Evolutionary conservation across 2,329 filamentous ascomycete species (phyloP), one percentile per base, ranked within the genome.

Genomic region (Scopulariopsis brevicaulis): DNA sequence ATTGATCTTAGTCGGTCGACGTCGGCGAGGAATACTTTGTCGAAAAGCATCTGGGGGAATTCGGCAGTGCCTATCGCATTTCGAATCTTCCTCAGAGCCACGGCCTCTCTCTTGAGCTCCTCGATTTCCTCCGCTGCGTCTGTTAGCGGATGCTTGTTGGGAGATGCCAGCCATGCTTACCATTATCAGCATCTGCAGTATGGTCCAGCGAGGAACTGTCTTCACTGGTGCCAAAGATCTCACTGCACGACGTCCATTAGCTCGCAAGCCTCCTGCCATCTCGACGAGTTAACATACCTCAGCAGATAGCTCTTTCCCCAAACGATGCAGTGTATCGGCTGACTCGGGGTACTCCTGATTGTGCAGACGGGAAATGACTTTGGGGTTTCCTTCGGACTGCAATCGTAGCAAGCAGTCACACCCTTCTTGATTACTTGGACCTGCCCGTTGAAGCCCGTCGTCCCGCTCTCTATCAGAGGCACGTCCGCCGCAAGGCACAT

Each of bases 261-360:
- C 22, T 50, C 8, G 22, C 20, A 22, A 40, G 5, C 46, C 14
- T 24, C 20, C 46, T 22, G 11, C 8, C n/a, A 20, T n/a, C 6
- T 22, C 12, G 46, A 12, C n/a, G n/a, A 24, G 24, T n/a, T 10
- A 10, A 20, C 78, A 25, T 65, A 74, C 72, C 90, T 94, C 60
- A 99, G 82, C 10, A 99, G 79, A 70, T 97, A 99, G 69, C 91
- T 96, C 74, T 97, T 99, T 22, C 83, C 93, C 94, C 94, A 99
- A 2, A 99, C 93, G 61, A 99, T 99, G 74, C 94, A 97, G 73
- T 99, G 94, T 51, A 99, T 97, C 0, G 93, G 90, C 66, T 97
- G 93, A 63, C 89, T 96, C 0, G 94, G 94, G 0, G 92, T 99
- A 70, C 90, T 96, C 69, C 94, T 84, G 65, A 99, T 97, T 1